These are phyloP conservation scores for Eleusine coracana DNA, from an alignment of 176 grass and related monocot genomes.

Conservation along the genomic window DNA sequence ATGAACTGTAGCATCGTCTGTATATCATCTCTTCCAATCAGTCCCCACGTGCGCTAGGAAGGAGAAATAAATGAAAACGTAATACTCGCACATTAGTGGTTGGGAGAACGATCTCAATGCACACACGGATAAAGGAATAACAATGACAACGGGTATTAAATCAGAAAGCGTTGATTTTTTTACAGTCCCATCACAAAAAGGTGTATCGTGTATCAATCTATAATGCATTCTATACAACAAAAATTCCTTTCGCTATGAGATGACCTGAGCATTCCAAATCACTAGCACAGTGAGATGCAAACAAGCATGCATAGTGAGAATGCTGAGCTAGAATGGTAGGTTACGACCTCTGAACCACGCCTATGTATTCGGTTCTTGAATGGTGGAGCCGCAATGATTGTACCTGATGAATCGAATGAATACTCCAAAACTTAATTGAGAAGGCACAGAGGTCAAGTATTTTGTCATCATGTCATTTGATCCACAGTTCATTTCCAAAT, in stretches of 20 bases:
- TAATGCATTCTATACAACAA: conserved; percentile 49
- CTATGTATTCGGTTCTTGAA: conserved; percentile 3
- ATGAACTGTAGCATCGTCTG: neutral
- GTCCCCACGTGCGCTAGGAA: no score
- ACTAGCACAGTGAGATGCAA: neutral
- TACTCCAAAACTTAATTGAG: conserved; percentile 26
- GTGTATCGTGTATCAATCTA: neutral
- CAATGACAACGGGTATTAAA: neutral
- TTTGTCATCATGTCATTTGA: conserved; percentile 33
- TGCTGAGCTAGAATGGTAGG: conserved; percentile 2
- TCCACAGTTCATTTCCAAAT: neutral
- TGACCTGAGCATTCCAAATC: neutral
- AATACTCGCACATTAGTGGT: neutral
- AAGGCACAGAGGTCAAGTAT: conserved; percentile 35
- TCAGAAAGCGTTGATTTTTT: neutral
- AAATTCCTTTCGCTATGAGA: conserved; percentile 18
- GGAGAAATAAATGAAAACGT: neutral
- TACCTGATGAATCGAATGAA: conserved; percentile 30
- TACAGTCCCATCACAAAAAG: neutral
- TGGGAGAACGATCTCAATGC: neutral
- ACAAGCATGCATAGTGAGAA: neutral
- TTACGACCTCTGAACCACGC: conserved; percentile 22
- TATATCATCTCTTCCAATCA: no score
- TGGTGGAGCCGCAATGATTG: conserved; percentile 34
- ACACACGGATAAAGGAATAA: neutral